Conservation (phyloP, 345 rosid genomes). For the Lumnitzera littorea region DNA sequence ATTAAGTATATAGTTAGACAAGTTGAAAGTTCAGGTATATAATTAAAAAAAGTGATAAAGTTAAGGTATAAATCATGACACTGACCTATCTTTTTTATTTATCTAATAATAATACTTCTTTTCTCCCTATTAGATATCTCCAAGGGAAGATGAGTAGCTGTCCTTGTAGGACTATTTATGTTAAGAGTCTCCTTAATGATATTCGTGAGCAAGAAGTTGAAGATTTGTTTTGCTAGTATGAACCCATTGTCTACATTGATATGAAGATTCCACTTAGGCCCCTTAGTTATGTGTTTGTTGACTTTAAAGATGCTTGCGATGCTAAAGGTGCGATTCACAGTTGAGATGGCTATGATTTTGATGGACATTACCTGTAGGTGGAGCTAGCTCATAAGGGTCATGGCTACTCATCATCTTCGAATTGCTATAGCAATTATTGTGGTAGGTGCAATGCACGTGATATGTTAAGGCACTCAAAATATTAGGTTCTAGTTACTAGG, state of each 20-base stretch:
- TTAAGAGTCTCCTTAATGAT: conserved; percentile 96
- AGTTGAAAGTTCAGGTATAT: too few species aligned
- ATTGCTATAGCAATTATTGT: conserved; percentile 59
- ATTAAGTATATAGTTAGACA: too few species aligned
- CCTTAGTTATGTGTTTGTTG: conserved; percentile 99
- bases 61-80: too few species aligned
- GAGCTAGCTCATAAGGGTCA: conserved; percentile 98
- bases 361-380: conserved; percentile 79
- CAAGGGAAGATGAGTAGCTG: conserved; percentile 64
- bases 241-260: conserved; percentile 76
- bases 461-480: conserved; percentile 83
- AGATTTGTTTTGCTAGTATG: conserved; percentile 97
- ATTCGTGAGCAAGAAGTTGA: conserved; percentile 93
- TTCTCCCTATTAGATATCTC: background rate
- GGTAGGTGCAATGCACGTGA: conserved; percentile 68
- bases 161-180: conserved; percentile 77
- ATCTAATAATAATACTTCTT: too few species aligned
- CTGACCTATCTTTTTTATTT: background rate
- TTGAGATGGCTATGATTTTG: conserved; percentile 96
- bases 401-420: conserved; percentile 50
- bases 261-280: conserved; percentile 98
- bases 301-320: conserved; percentile 96
- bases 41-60: too few species aligned
- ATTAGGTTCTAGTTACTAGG: conserved; percentile 74
- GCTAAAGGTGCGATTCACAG: conserved; percentile 96